A percentile compares a stretch with the other conserved stretches of the same genome.
Evolutionary conservation across 2,329 filamentous ascomycete species (phyloP).

Genomic region (Dendryphion nanum): DNA sequence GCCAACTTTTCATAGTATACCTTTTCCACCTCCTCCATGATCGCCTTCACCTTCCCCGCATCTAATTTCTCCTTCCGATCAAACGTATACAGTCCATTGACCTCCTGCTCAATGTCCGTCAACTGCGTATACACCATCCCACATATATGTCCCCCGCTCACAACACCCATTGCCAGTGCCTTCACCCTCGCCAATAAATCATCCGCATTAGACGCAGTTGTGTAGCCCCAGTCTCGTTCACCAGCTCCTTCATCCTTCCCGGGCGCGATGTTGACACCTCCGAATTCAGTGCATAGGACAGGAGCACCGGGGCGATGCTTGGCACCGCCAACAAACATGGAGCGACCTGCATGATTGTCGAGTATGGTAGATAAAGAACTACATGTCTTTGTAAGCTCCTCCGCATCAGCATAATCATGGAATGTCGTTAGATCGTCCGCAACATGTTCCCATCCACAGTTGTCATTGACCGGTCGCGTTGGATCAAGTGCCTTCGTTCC

Average conservation of each 20-base stretch:
- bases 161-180: conserved; percentile 58
- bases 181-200: conserved; percentile 61
- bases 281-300: conserved; percentile 66
- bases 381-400: conserved; percentile 57
- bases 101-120: conserved; percentile 64
- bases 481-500: conserved; percentile 64
- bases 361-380: conserved; percentile 55
- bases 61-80: conserved; percentile 60
- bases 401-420: conserved; percentile 64
- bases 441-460: conserved; percentile 71
- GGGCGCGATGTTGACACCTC: conserved; percentile 64
- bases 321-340: conserved; percentile 57
- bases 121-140: conserved; percentile 68
- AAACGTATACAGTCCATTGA: conserved; percentile 65
- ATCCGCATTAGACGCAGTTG: conserved; percentile 59
- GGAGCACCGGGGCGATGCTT: conserved; percentile 56
- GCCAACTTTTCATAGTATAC: no score
- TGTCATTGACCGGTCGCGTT: conserved; percentile 66
- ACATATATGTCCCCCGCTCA: conserved; percentile 56
- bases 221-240: conserved; percentile 59
- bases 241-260: conserved; percentile 42
- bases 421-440: conserved; percentile 64
- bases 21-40: conserved; percentile 53
- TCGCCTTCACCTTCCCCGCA: conserved; percentile 54
- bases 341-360: conserved; percentile 50